These are phyloP conservation scores for Diaporthe vexans DNA, from an alignment of 2,329 filamentous ascomycete species.

Conservation along the genomic window DNA sequence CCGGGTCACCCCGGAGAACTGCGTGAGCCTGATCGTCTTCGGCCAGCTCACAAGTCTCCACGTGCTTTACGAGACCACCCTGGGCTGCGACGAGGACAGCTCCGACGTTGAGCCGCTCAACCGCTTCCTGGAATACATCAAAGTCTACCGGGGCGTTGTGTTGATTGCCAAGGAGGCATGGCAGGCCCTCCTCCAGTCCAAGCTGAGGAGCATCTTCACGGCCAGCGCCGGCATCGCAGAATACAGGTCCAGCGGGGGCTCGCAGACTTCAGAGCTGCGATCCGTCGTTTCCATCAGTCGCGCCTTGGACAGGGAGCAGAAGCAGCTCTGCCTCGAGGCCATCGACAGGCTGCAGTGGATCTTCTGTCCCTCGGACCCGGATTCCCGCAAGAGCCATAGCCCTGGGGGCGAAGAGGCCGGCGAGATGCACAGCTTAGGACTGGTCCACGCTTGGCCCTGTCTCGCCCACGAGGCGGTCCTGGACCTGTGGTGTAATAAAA, in stretches of 20 bases:
- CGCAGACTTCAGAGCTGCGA: conserved; percentile 28
- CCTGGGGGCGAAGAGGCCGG: neutral
- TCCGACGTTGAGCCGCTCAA: conserved; percentile 56
- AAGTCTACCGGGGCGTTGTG: conserved; percentile 59
- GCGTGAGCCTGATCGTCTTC: conserved; percentile 60
- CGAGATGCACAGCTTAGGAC: conserved; percentile 16
- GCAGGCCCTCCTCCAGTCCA: conserved; percentile 52
- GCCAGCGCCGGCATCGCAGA: conserved; percentile 6
- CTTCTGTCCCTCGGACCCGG: conserved; percentile 10
- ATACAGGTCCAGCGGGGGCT: neutral
- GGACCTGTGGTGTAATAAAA: conserved; percentile 26
- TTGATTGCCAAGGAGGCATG: conserved; percentile 53
- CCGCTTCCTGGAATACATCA: conserved; percentile 57
- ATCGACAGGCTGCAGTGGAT: conserved; percentile 37
- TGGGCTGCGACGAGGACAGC: conserved; percentile 44
- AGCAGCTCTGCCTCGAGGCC: conserved; percentile 29
- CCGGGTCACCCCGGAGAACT: conserved; percentile 51
- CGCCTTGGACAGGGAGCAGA: conserved; percentile 28
- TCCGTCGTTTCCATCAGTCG: conserved; percentile 31
- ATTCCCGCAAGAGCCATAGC: neutral
- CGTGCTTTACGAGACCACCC: conserved; percentile 62
- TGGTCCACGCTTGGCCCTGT: conserved; percentile 32
- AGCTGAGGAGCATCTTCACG: conserved; percentile 49
- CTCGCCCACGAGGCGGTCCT: conserved; percentile 24
- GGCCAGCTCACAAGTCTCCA: conserved; percentile 60